A percentile compares a stretch with the other conserved stretches of the same genome.
phyloP scores from a whole-genome alignment of 768 basidiomycete genomes.

The Lentinula guzmanii region DNA sequence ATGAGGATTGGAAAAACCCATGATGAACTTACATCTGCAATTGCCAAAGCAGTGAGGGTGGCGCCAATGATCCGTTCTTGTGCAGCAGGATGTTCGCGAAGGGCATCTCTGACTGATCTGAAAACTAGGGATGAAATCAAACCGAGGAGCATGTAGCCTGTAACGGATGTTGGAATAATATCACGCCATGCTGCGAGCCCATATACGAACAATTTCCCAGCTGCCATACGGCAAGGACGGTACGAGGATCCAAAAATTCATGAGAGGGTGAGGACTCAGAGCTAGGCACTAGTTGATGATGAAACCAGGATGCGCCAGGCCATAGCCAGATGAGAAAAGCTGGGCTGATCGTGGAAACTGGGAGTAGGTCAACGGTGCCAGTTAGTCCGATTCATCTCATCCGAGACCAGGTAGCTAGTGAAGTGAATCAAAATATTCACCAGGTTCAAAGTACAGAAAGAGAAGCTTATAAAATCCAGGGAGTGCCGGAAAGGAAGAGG shows the following conservation, averaged over 20 bases:
- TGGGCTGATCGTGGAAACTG: constrained; percentile 47
- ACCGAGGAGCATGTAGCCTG: constrained; percentile 61
- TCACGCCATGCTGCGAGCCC: not conserved
- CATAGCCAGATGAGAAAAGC: constrained; percentile 42
- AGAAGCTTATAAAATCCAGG: constrained; percentile 51
- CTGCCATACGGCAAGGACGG: constrained; percentile 55
- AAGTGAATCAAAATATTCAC: constrained; percentile 19
- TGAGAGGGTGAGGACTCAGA: constrained; percentile 17
- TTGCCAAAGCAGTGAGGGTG: constrained; percentile 52
- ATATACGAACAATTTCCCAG: constrained; percentile 46
- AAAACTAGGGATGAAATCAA: constrained; percentile 63
- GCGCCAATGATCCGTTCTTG: constrained; percentile 69
- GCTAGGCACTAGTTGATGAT: constrained; percentile 48
- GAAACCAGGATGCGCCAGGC: constrained; percentile 56
- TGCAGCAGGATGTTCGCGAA: constrained; percentile 47
- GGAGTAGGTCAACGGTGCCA: not conserved
- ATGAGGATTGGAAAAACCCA: not conserved
- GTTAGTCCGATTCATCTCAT: not conserved
- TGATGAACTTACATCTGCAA: constrained; percentile 56
- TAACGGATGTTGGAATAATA: not conserved
- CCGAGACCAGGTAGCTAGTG: not conserved
- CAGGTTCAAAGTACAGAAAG: constrained; percentile 55
- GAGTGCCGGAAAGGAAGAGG: constrained; percentile 38
- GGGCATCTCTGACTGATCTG: constrained; percentile 56
- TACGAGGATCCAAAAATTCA: constrained; percentile 32